Evolutionary conservation across 768 basidiomycete genomes (phyloP), one percentile per base, ranked within the genome.

Genomic region (Rhizopogon vinicolor): DNA sequence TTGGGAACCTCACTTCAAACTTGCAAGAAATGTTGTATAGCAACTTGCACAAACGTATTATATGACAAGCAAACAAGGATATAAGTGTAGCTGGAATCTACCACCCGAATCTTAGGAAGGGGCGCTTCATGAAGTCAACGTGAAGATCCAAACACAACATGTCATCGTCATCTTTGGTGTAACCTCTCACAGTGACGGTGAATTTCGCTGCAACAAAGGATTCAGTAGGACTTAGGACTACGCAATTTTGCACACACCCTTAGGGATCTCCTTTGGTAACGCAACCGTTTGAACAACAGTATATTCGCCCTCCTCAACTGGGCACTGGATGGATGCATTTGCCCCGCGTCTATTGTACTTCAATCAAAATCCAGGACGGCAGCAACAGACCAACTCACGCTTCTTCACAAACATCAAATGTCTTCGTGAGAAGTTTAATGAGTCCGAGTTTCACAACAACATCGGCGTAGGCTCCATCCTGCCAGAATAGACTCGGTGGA

Each of bases 381-480:
- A 31, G 29, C 35, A 53, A 48, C 22, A 28, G 33, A 55, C 18
- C 31, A 18, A 83, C 94, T 64, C 76, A 97, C 91, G 94, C 93
- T 72, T 98, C 95, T 57, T 95, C 79, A 67, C 96, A 98, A 33
- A 98, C 72, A 60, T 98, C 92, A 61, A 98, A 96, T 16, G 61
- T 65, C 75, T 91, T 97, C 44, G 76, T 71, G 33, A 98, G 74
- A n/a, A 98, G 68, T 75, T 92, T 97, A 66, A 99, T 82, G 29
- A 92, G 73, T 25, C 97, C 97, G n/a, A 98, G 78, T 70, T 98
- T 98, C 54, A 99, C 96, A 1, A 73, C 72, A 4, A 99, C 93
- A 61, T 95, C 85, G 7, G 89, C 96, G 63, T 83, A 90, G 40
- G 96, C 90, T 5, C 97, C 97, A 5, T 94, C 87, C 95, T 98